Evolutionary conservation across 495 filamentous ascomycete species (phyloP).

Genomic region (Penicillium bovifimosum): DNA sequence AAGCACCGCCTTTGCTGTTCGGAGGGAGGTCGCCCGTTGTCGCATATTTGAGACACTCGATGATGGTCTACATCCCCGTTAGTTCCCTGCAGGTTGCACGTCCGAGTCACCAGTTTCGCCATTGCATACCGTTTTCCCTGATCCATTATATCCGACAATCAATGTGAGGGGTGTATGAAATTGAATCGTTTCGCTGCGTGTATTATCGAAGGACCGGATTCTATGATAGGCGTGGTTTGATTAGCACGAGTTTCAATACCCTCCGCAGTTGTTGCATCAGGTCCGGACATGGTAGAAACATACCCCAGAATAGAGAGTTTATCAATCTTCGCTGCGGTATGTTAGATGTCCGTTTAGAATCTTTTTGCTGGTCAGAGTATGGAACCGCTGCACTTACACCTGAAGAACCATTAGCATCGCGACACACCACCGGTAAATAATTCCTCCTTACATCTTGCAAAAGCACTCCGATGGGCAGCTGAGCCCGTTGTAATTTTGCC

Average conservation of each 20-base stretch:
- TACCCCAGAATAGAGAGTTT: slow-evolving; percentile 80
- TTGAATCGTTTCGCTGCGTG: slow-evolving; percentile 69
- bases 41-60: slow-evolving; percentile 98
- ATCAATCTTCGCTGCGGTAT: slow-evolving; percentile 63
- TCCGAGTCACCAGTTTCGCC: not conserved
- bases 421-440: slow-evolving; percentile 3
- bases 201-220: slow-evolving; percentile 86
- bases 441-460: slow-evolving; percentile 21
- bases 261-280: slow-evolving; percentile 1
- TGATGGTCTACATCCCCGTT: slow-evolving; percentile 63
- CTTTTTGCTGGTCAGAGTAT: not conserved
- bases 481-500: not conserved
- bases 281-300: slow-evolving; percentile 8
- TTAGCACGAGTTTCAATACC: not conserved
- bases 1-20: slow-evolving; percentile 90
- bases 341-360: slow-evolving; percentile 13
- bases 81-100: not conserved
- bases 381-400: slow-evolving; percentile 26
- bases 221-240: slow-evolving; percentile 33
- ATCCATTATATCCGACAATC: slow-evolving; percentile 95
- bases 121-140: slow-evolving; percentile 73
- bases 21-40: slow-evolving; percentile 91
- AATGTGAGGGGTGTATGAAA: slow-evolving; percentile 88
- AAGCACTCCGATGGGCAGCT: not conserved
- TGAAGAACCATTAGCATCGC: slow-evolving; percentile 19